These are phyloP conservation scores for Capsicum rhomboideum DNA, from an alignment of 257 asterid species.

Conservation along the genomic window DNA sequence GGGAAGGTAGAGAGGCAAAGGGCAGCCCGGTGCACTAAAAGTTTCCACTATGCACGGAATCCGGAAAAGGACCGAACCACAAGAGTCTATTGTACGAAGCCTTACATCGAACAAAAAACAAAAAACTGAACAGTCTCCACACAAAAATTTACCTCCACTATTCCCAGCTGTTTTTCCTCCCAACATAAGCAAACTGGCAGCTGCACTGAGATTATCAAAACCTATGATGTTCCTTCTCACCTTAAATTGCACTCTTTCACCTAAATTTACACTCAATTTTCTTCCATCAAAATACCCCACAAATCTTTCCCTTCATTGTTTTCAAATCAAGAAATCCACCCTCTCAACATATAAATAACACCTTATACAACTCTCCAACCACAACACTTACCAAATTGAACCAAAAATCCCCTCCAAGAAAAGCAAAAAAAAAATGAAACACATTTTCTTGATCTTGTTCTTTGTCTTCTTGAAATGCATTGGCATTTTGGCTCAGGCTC, in stretches of 20 bases:
- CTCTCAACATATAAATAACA: conserved; percentile 4
- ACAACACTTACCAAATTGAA: neutral
- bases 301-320: neutral
- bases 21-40: no score
- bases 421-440: neutral
- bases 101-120: no score
- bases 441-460: conserved; percentile 7
- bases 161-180: conserved; percentile 16
- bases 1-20: no score
- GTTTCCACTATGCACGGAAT: no score
- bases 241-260: conserved; percentile 21
- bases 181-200: conserved; percentile 38
- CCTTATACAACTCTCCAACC: neutral
- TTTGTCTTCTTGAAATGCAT: conserved; percentile 7
- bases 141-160: neutral
- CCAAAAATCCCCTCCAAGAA: neutral
- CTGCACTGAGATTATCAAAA: conserved; percentile 26
- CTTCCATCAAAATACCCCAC: neutral
- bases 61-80: no score
- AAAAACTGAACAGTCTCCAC: no score
- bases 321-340: neutral
- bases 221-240: conserved; percentile 15
- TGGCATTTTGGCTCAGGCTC: conserved; percentile 22
- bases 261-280: conserved; percentile 1
- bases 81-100: no score